Evolutionary conservation across 495 filamentous ascomycete species (phyloP), one percentile per base, ranked within the genome.

Genomic region (Penicillium dipodomyicola): DNA sequence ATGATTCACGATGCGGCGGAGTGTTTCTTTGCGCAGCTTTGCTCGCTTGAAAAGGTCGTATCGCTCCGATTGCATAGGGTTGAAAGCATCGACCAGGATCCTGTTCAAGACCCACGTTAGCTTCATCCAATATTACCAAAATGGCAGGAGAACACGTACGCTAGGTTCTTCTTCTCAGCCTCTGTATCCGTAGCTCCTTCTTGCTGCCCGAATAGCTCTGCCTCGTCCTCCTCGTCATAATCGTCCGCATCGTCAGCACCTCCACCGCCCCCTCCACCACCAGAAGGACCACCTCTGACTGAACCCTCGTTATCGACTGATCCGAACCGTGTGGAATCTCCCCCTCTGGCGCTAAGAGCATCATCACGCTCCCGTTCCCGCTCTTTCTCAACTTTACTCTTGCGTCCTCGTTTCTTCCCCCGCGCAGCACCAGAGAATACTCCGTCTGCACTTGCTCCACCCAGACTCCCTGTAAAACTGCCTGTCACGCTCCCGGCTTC

Each of bases 1-100:
- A 60, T 92, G 89, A 62, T 96, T 96, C 67, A 90, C 84, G 59
- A 91, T 86, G 76, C 90, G 67, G 17, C 82, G 79, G 10, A 85
- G 77, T 1, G 80, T 81, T 55, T 82, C 80, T 52, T 85, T 84
- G 30, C 80, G 74, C 42, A 96, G 74, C 58, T 88, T 91, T 11
- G 82, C 79, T 6, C 85, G 83, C 52, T 90, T 84, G 74, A 83
- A 92, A 23, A 82, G 75, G 60, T 88, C 87, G 59, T 88, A 94
- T 47, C 92, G 83, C 40, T 84, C 75, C 17, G 82, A 84, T 67
- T 96, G 91, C 27, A 84, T 70, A 0, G 71, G 65, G 52, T 84
- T 83, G 63, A 96, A 86, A n/a, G 81, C 81, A 54, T 82, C 76
- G 35, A 90, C 81, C 43, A 96, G 75, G 48, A 93, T 77, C 27